phyloP scores from a whole-genome alignment of 2,329 filamentous ascomycete genomes.

The Fusarium verticillioides region DNA sequence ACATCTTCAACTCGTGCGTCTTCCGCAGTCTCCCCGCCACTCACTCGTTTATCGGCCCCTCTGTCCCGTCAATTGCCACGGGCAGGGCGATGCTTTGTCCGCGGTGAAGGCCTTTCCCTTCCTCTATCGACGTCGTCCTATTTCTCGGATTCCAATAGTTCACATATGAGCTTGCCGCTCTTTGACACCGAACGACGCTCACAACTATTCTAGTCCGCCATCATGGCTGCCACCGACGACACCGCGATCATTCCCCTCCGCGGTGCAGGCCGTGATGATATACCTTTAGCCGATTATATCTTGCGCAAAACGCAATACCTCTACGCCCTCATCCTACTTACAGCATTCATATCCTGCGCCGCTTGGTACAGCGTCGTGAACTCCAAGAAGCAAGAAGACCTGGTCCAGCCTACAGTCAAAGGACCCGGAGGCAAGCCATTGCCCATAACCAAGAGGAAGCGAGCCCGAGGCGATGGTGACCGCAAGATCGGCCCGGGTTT shows the following conservation, averaged over 20 bases:
- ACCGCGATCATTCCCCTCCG: slow-evolving; percentile 43
- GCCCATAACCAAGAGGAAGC: slow-evolving; percentile 71
- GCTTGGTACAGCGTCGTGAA: slow-evolving; percentile 65
- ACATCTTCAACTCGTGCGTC: slow-evolving; percentile 43
- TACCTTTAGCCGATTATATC: slow-evolving; percentile 54
- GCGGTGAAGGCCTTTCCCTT: slow-evolving; percentile 48
- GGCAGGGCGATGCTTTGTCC: slow-evolving; percentile 53
- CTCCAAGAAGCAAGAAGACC: slow-evolving; percentile 61
- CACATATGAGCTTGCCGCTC: slow-evolving; percentile 40
- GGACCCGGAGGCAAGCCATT: slow-evolving; percentile 93
- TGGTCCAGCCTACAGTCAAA: slow-evolving; percentile 61
- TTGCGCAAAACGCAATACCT: slow-evolving; percentile 61
- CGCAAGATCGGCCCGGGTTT: slow-evolving; percentile 63
- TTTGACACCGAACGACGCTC: slow-evolving; percentile 39
- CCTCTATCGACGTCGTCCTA: slow-evolving; percentile 31
- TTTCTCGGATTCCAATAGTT: slow-evolving; percentile 29
- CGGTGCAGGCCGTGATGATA: slow-evolving; percentile 39
- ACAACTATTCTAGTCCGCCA: slow-evolving; percentile 47
- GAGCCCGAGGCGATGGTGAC: slow-evolving; percentile 58
- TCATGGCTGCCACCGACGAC: slow-evolving; percentile 50
- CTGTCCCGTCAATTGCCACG: slow-evolving; percentile 49
- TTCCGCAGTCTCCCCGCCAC: slow-evolving; percentile 37
- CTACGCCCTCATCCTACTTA: slow-evolving; percentile 64
- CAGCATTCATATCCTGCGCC: slow-evolving; percentile 62
- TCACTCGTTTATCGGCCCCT: slow-evolving; percentile 40